Base-by-base conservation (phyloP, 2,329 filamentous ascomycete species). In the Exophiala oligosperma region DNA sequence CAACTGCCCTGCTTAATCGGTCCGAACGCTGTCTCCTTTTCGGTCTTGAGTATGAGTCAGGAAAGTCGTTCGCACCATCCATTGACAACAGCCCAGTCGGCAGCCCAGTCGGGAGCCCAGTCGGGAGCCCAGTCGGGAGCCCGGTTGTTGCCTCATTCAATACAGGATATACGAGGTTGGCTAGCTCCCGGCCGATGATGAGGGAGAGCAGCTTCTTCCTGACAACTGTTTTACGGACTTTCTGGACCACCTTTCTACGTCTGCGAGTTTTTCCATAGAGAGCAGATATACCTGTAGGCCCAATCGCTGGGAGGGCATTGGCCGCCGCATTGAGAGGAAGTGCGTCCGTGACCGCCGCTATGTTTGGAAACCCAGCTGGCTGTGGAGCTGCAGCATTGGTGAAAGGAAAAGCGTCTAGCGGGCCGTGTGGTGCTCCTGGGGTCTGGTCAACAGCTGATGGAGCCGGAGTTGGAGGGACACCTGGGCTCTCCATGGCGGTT, bases 131-230 rank as follows among this genome's bases (percentile, higher is more conserved):
- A 24, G 12, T 26, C 26, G 48, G 14, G 23, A 37, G 23, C 17
- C 24, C 43, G 21, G 52, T 40, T 6, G 28, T 49, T 37, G n/a
- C 35, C 28, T 46, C 14, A 23, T 58, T 52, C 37, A 66, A 52
- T 37, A 49, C 52, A 32, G 62, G 58, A 47, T 62, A 57, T 12
- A 62, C 59, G 8, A 51, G 14, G 17, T 56, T 52, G 9, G 60
- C 59, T 17, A 65, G 43, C n/a, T 61, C 52, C 11, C 53, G 50
- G 24, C 63, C 64, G 23, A 66, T 17, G n/a, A 64, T 50, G 43
- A 64, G 9, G 17, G 49, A 32, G 11, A 64, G 57, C 3, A 64
- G 28, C 4, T 40, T 49, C 47, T 52, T 64, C 46, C 57, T 60
- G 50, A 64, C 29, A 32, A 64, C 14, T 8, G 60, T 23, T 23